Percentiles rank a stretch among this genome's conserved stretches.
Conservation (phyloP, 768 basidiomycete species). For the Tylopilus vinaceipallidus region DNA sequence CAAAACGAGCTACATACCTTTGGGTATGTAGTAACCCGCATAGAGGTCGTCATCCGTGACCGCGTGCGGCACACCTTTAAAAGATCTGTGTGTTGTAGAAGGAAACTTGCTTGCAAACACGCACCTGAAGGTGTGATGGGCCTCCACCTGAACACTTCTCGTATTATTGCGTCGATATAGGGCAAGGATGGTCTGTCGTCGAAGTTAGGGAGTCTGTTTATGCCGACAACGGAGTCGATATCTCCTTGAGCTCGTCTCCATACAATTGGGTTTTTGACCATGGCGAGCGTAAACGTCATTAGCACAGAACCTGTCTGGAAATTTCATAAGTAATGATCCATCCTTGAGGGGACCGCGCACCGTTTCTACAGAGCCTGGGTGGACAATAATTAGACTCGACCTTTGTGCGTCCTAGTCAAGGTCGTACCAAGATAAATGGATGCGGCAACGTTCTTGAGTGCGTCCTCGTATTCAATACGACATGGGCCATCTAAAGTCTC, state of each 20-base stretch:
- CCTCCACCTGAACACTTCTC: not conserved
- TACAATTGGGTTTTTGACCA: not conserved
- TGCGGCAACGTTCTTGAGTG: conserved; percentile 7
- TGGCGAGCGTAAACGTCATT: not conserved
- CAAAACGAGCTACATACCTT: conserved; percentile 27
- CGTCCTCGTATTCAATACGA: not conserved
- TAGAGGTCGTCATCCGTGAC: conserved; percentile 38
- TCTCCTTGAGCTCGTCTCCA: not conserved
- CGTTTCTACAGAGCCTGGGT: too few species aligned
- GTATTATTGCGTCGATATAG: not conserved
- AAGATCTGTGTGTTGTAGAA: too few species aligned
- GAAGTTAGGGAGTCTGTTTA: not conserved
- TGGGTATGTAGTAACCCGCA: conserved; percentile 47
- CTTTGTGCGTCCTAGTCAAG: not conserved
- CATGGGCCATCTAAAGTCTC: not conserved
- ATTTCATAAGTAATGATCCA: not conserved
- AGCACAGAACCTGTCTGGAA: not conserved
- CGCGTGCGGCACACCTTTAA: conserved; percentile 20
- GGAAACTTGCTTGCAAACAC: too few species aligned
- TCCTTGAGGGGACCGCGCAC: too few species aligned
- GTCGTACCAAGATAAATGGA: conserved; percentile 1
- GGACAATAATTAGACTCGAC: too few species aligned
- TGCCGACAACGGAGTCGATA: conserved; percentile 1
- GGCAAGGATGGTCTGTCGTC: not conserved
- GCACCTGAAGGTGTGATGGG: not conserved